These are phyloP conservation scores for Mycena polygramma DNA, from an alignment of 768 basidiomycete species.

Conservation along the genomic window DNA sequence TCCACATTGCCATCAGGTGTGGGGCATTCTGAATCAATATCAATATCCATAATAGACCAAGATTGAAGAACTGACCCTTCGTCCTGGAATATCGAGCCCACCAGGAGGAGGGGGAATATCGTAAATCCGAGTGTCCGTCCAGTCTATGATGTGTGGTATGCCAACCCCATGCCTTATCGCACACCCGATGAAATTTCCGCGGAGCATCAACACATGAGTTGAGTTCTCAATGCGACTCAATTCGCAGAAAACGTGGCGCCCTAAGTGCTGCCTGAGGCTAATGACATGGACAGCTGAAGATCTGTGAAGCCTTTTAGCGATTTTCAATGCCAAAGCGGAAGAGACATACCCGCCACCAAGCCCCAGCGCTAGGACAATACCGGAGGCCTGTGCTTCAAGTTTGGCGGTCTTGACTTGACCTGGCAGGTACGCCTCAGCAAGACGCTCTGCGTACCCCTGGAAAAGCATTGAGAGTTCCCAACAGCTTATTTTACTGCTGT, in stretches of 20 bases:
- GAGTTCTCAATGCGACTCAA: constrained; percentile 15
- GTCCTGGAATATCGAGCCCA: constrained; percentile 13
- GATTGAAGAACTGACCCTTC: constrained; percentile 9
- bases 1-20: constrained; percentile 10
- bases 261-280: constrained; percentile 2
- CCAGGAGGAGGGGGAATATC: constrained; percentile 7
- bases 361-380: constrained; percentile 27
- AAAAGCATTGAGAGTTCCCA: constrained; percentile 28
- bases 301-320: background rate
- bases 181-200: constrained; percentile 21
- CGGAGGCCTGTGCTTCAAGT: constrained; percentile 17
- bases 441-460: constrained; percentile 2
- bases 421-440: constrained; percentile 22
- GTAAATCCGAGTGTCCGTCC: background rate
- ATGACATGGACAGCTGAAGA: constrained; percentile 11
- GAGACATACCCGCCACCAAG: constrained; percentile 12
- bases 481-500: constrained; percentile 27
- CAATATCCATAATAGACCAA: background rate
- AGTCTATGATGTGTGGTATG: constrained; percentile 20
- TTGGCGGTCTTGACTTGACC: constrained; percentile 31
- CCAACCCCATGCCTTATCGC: constrained; percentile 2
- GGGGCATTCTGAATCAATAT: constrained; percentile 4
- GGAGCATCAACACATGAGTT: constrained; percentile 27
- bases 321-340: background rate
- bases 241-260: constrained; percentile 9